Evolutionary conservation across 106 monocot genomes (phyloP).

Genomic region (Apostasia shenzhenica): DNA sequence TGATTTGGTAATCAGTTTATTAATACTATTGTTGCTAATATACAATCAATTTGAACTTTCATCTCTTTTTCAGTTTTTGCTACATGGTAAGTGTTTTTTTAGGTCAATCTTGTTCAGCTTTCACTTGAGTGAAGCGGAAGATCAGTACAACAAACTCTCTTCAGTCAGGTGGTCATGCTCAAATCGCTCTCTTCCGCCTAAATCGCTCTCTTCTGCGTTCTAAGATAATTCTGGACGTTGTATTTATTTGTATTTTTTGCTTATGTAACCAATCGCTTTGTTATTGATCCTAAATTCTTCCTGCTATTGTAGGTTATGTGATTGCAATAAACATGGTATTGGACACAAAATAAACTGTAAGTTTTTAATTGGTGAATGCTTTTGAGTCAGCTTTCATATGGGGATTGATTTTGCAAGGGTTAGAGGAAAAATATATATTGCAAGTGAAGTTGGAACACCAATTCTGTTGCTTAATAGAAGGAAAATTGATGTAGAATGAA

Average conservation of each 20-base stretch:
- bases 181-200: background rate
- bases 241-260: too few relatives aligned
- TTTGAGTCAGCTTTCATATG: background rate
- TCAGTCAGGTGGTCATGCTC: slow-evolving; percentile 25
- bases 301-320: slow-evolving; percentile 13
- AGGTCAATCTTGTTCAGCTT: slow-evolving; percentile 50
- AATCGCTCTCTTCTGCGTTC: background rate
- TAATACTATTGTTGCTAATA: background rate
- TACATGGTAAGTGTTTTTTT: slow-evolving; percentile 1
- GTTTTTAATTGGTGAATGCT: slow-evolving; percentile 2
- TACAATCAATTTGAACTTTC: background rate
- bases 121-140: slow-evolving; percentile 41
- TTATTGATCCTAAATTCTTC: background rate
- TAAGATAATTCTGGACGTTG: background rate
- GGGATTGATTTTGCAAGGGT: background rate
- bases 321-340: slow-evolving; percentile 25
- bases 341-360: slow-evolving; percentile 33
- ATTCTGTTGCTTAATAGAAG: too few relatives aligned
- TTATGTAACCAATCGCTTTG: background rate
- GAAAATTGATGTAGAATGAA: too few relatives aligned
- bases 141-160: slow-evolving; percentile 24
- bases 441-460: too few relatives aligned
- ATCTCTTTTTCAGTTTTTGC: background rate
- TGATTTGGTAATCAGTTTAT: too few relatives aligned
- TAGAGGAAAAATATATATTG: background rate